phyloP scores from a whole-genome alignment of 2,329 filamentous ascomycete species.

The Apiospora saccharicola region DNA sequence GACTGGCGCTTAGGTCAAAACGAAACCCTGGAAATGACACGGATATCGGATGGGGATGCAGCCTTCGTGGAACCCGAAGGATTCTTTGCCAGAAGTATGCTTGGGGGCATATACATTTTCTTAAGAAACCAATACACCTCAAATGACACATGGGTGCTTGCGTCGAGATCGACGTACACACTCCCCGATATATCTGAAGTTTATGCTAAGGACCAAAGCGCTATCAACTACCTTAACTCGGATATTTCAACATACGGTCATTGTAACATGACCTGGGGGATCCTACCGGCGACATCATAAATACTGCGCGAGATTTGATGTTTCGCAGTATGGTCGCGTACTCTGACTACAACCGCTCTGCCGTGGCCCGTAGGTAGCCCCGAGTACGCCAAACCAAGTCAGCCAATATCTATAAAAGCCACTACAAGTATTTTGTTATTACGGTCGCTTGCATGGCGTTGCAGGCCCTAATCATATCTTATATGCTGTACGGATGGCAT shows the following conservation, averaged over 20 bases:
- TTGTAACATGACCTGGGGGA: slow-evolving; percentile 6
- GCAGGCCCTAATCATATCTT: slow-evolving; percentile 12
- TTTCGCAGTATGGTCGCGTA: slow-evolving; percentile 16
- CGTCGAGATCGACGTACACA: too few relatives aligned
- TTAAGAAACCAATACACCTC: not conserved
- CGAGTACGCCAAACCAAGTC: not conserved
- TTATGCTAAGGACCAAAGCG: not conserved
- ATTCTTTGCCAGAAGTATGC: not conserved
- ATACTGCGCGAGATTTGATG: slow-evolving; percentile 22
- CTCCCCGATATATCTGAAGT: too few relatives aligned
- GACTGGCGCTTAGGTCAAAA: not conserved
- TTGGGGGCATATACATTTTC: not conserved
- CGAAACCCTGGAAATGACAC: too few relatives aligned
- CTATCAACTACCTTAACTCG: not conserved
- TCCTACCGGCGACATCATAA: slow-evolving; percentile 12
- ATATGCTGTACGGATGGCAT: slow-evolving; percentile 18
- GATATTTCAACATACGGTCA: not conserved
- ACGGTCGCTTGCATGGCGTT: slow-evolving; percentile 6
- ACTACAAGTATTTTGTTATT: slow-evolving; percentile 11
- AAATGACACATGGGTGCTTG: too few relatives aligned
- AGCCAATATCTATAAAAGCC: slow-evolving; percentile 8
- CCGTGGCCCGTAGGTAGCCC: not conserved
- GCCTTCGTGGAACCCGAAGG: too few relatives aligned
- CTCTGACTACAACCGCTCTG: not conserved
- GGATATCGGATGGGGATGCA: too few relatives aligned